Evolutionary conservation across 495 filamentous ascomycete genomes (phyloP), one percentile per base, ranked within the genome.

Genomic region (Podospora fimiseda): DNA sequence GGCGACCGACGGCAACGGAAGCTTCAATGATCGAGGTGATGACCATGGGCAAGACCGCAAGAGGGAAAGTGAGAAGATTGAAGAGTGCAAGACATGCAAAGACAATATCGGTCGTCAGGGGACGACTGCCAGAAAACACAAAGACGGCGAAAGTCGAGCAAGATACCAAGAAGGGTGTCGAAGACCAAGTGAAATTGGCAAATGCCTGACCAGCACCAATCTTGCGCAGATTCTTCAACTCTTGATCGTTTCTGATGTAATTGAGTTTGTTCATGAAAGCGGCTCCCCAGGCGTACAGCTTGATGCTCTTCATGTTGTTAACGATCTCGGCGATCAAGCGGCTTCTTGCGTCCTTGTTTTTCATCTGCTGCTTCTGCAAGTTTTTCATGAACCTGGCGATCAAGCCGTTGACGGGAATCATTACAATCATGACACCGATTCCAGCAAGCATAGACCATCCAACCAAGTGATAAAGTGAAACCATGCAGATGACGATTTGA

Each of bases 261-360:
- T 88, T 96, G 37, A 99, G 81, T 69, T 95, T 96, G 66, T 89
- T 91, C 84, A 96, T 96, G 70, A 97, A 99, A 19, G 94, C 90
- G 20, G 82, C 84, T 37, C 90, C 89, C 94, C 94, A 99, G 40
- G 91, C 94, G 71, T 96, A 99, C 20, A 99, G 81, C 71, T 99
- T 97, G 73, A 97, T 97, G 65, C 88, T 92, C 74, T 97, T 97
- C 83, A 97, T 96, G 67, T 96, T 96, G 77, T 97, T 97, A 62
- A 97, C 72, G 55, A 99, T 97, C 73, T 99, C 94, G 5, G 94
- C 93, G 79, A 96, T 95, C 49, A 99, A 68, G 30, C 92, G 77
- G 21, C 93, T 95, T 55, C 94, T 83, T 7, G 90, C 80, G 61
- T 99, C 94, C 70, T 99, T 99, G 70, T 97, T 97, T 74, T 92